These are phyloP conservation scores for Pseudogymnoascus sp. DNA, from an alignment of 2,329 filamentous ascomycete genomes.

Conservation along the genomic window DNA sequence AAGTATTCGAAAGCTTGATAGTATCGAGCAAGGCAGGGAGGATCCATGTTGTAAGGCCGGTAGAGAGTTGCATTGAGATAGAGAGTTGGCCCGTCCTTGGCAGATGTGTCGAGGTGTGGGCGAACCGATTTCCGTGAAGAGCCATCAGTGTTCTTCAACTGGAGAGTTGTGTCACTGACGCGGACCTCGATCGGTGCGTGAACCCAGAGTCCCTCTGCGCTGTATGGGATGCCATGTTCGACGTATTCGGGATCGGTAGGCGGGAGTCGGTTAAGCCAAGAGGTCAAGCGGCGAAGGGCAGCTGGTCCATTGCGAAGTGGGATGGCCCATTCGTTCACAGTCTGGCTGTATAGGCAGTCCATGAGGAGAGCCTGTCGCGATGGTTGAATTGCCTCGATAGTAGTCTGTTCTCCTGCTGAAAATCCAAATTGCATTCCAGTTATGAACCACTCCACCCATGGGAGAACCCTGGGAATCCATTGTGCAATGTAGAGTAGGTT, in stretches of 20 bases:
- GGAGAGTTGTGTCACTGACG: conserved; percentile 60
- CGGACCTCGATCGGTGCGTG: conserved; percentile 92
- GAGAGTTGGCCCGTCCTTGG: conserved; percentile 61
- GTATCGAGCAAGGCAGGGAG: conserved; percentile 68
- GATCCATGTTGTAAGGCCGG: conserved; percentile 70
- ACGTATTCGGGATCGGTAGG: conserved; percentile 59
- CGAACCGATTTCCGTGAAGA: conserved; percentile 33
- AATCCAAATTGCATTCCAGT: conserved; percentile 98
- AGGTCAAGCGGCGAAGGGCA: conserved; percentile 71
- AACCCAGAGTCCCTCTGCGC: conserved; percentile 70
- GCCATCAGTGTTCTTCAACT: conserved; percentile 24
- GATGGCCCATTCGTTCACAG: conserved; percentile 96
- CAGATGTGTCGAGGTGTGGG: conserved; percentile 68
- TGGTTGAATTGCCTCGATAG: conserved; percentile 69
- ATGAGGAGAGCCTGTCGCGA: conserved; percentile 77
- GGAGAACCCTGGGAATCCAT: conserved; percentile 70
- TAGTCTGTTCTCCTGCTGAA: conserved; percentile 56
- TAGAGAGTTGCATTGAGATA: conserved; percentile 91
- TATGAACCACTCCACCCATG: conserved; percentile 90
- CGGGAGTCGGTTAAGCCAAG: conserved; percentile 66
- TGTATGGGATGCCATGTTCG: conserved; percentile 67
- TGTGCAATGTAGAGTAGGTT: conserved; percentile 77
- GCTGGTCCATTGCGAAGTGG: conserved; percentile 81
- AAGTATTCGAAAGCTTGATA: conserved; percentile 88
- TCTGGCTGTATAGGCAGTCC: conserved; percentile 98